Percentiles rank a stretch among this genome's conserved stretches.
phyloP scores from a whole-genome alignment of 2,329 filamentous ascomycete species.

The Gaeumannomyces tritici region DNA sequence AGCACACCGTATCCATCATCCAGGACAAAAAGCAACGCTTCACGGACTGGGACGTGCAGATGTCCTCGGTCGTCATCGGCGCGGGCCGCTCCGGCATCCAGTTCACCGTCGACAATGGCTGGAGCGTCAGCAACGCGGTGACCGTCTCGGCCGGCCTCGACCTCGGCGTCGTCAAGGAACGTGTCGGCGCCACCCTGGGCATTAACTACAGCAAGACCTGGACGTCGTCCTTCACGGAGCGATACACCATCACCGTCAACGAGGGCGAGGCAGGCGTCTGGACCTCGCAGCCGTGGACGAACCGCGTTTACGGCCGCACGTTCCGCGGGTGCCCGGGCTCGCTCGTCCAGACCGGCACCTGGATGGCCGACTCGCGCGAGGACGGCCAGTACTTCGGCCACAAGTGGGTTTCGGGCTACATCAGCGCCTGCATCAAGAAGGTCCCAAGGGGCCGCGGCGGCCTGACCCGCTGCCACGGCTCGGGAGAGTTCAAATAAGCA shows the following conservation, averaged over 20 bases:
- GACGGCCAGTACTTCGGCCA: background rate
- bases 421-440: slow-evolving; percentile 3
- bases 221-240: background rate
- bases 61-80: slow-evolving; percentile 4
- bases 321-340: background rate
- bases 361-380: slow-evolving; percentile 1
- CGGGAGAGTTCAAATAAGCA: slow-evolving; percentile 1
- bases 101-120: background rate
- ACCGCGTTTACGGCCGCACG: background rate
- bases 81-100: background rate
- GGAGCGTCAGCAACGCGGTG: background rate
- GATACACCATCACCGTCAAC: background rate
- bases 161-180: background rate
- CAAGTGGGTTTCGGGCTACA: slow-evolving; percentile 3
- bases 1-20: background rate
- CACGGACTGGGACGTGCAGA: slow-evolving; percentile 6
- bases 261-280: background rate
- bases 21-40: background rate
- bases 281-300: background rate
- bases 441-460: background rate
- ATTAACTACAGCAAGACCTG: background rate
- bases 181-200: background rate
- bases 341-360: background rate
- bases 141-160: background rate
- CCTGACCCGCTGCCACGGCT: slow-evolving; percentile 3